A percentile compares a stretch with the other conserved stretches of the same genome.
Conservation (phyloP, 2,329 filamentous ascomycete species). For the Hypoxylon sp. region DNA sequence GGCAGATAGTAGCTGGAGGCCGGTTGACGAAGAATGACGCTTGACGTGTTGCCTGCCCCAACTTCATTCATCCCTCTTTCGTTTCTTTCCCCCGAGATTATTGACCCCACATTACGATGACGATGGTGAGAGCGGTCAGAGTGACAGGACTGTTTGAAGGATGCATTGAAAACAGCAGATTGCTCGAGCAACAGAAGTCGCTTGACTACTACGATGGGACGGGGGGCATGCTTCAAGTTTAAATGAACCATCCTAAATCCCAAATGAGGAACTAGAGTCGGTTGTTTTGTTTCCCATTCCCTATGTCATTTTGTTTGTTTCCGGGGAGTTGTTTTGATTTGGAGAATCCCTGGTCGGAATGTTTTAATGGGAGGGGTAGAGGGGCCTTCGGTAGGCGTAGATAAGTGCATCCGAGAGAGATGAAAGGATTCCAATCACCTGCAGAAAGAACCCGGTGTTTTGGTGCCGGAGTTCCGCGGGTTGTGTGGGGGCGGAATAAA, state of each 20-base stretch:
- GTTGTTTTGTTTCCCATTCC: slow-evolving; percentile 26
- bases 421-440: slow-evolving; percentile 38
- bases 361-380: slow-evolving; percentile 41
- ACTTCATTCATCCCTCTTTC: slow-evolving; percentile 27
- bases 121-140: neutral
- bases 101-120: slow-evolving; percentile 30
- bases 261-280: slow-evolving; percentile 10
- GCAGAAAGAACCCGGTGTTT: slow-evolving; percentile 38
- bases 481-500: slow-evolving; percentile 34
- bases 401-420: slow-evolving; percentile 22
- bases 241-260: slow-evolving; percentile 36
- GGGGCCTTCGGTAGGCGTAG: slow-evolving; percentile 23
- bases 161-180: slow-evolving; percentile 34
- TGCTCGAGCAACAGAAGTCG: slow-evolving; percentile 18
- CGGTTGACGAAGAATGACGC: slow-evolving; percentile 39
- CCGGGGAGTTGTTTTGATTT: slow-evolving; percentile 37
- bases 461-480: slow-evolving; percentile 45
- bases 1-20: slow-evolving; percentile 20
- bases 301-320: slow-evolving; percentile 19
- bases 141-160: slow-evolving; percentile 5
- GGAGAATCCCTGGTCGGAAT: slow-evolving; percentile 29
- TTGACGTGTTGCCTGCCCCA: slow-evolving; percentile 12
- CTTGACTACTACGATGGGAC: slow-evolving; percentile 26
- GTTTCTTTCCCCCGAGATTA: slow-evolving; percentile 36
- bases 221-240: slow-evolving; percentile 38